These are phyloP conservation scores for Chiua virens DNA, from an alignment of 768 basidiomycete genomes.

Conservation along the genomic window DNA sequence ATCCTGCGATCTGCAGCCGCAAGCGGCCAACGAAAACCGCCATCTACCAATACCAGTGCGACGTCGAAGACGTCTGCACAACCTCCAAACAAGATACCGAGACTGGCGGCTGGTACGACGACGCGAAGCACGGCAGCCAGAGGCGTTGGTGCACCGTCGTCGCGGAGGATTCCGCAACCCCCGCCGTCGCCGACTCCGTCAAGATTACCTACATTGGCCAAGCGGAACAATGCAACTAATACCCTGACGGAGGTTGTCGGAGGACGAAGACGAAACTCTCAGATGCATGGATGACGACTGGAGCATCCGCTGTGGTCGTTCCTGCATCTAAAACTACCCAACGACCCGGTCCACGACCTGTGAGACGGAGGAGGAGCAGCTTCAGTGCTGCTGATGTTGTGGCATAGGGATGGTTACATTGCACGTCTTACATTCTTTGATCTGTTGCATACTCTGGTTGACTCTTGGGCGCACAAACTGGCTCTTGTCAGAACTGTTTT, in stretches of 20 bases:
- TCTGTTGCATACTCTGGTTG: conserved; percentile 2
- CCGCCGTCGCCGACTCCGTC: conserved; percentile 74
- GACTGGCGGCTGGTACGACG: conserved; percentile 53
- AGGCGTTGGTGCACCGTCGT: conserved; percentile 29
- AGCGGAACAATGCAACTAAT: conserved; percentile 46
- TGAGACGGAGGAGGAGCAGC: conserved; percentile 79
- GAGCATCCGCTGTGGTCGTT: conserved; percentile 65
- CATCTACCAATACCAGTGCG: conserved; percentile 35
- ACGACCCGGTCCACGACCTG: conserved; percentile 70
- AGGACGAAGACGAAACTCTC: conserved; percentile 37
- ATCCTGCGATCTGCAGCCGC: conserved; percentile 70
- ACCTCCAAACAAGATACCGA: conserved; percentile 67
- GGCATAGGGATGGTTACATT: conserved; percentile 44
- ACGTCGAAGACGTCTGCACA: conserved; percentile 44
- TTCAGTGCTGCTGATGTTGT: conserved; percentile 87
- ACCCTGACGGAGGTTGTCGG: conserved; percentile 52
- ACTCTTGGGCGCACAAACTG: conserved; percentile 5
- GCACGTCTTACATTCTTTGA: conserved; percentile 12
- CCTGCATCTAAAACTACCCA: conserved; percentile 65
- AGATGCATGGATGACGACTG: conserved; percentile 78
- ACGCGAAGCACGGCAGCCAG: conserved; percentile 47
- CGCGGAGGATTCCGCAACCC: conserved; percentile 40
- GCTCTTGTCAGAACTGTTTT: background rate
- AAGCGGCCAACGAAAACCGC: conserved; percentile 54
- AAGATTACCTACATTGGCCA: conserved; percentile 71